Conservation (phyloP, 208 protist species). For the Leishmania major region DNA sequence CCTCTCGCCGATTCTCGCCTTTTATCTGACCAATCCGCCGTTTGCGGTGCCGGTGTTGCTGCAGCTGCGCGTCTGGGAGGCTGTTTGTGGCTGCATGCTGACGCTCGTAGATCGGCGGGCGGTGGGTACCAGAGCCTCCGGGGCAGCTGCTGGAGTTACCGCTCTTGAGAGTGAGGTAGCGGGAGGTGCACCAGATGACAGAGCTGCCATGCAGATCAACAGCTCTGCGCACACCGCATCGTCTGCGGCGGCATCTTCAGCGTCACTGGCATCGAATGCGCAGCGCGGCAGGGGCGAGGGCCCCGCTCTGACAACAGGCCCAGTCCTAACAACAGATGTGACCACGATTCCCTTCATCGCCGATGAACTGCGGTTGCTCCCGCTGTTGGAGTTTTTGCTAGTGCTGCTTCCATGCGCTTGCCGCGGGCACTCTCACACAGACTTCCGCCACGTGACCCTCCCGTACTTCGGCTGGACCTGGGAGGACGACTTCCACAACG, state of each 20-base stretch:
- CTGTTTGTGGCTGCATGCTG: constrained; percentile 38
- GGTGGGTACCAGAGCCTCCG: background rate
- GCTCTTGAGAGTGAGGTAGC: background rate
- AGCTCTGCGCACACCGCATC: background rate
- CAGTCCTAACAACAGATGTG: constrained; percentile 38
- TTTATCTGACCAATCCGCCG: constrained; percentile 33
- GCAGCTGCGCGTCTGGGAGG: constrained; percentile 24
- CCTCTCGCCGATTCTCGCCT: constrained; percentile 25
- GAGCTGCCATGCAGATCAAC: background rate
- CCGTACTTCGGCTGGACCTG: constrained; percentile 75
- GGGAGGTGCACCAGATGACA: background rate
- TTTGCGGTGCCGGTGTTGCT: constrained; percentile 33
- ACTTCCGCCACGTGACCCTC: constrained; percentile 57
- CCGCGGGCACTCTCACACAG: constrained; percentile 32
- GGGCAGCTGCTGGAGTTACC: background rate
- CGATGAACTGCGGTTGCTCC: constrained; percentile 59
- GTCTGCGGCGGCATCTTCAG: background rate
- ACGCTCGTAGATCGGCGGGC: constrained; percentile 19
- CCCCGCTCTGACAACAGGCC: constrained; percentile 2
- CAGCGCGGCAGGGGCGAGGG: background rate
- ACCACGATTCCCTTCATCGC: constrained; percentile 58
- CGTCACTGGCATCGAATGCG: background rate
- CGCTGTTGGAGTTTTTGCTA: constrained; percentile 75
- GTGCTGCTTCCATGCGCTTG: constrained; percentile 51
- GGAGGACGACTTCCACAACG: constrained; percentile 89